Base-by-base conservation (phyloP, 768 basidiomycete species). In the Auriscalpium vulgare region DNA sequence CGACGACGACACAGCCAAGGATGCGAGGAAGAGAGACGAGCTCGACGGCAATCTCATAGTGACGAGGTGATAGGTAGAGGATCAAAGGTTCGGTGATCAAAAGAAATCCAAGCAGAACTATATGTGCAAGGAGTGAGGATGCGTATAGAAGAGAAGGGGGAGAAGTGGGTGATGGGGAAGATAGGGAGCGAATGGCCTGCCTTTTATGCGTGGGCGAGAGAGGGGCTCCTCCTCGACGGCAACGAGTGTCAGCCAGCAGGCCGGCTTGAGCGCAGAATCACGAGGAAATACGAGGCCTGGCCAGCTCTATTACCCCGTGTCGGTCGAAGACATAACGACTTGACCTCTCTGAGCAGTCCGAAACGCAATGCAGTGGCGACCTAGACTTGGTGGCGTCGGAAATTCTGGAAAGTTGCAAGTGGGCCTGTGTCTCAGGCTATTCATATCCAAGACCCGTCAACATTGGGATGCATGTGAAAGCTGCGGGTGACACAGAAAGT, bases 1-100 rank as follows among this genome's bases (percentile, higher is more conserved):
- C 16, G 67, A 68, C 0, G 69, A 66, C 4, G 66, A 62, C 37
- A 64, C 56, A 16, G 68, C 70, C 47, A 71, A 62, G 16, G 67
- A 61, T 8, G 68, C 69, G 43, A 71, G 56, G 53, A 71, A 14
- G 45, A 71, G 44, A n/a, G 70, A 71, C 47, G 69, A 70, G 63
- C 69, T 68, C 43, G 67, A 54, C 2, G 67, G 62, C 50, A 70
- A 47, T 54, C 59, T 67, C 70, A 71, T 71, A 58, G 44, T 55
- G 59, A 49, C 49, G 56, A 51, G 50, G 16, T 54, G 17, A 51
- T 47, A 58, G 17, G 35, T 38, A 34, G 17, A 51, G 50, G 44
- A 34, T 2, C 37, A 21, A 36, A 40, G 46, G 23, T 47, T 47
- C 50, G 38, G 37, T 51, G 60, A 58, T 50, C 2, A 55, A 59